These are phyloP conservation scores for Vararia minispora DNA, from an alignment of 768 basidiomycete genomes.

Conservation along the genomic window DNA sequence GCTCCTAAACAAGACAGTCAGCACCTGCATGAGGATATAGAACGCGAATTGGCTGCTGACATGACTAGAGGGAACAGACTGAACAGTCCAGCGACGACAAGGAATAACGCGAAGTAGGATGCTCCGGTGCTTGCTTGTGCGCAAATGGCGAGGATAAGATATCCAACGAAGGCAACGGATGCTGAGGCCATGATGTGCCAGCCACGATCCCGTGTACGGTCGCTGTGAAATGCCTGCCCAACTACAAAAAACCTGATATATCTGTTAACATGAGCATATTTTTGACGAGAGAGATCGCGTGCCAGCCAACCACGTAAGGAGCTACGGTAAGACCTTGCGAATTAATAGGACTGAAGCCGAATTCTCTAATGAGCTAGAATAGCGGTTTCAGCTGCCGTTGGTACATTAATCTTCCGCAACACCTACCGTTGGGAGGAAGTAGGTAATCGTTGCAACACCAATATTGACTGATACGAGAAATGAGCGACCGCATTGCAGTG, in stretches of 20 bases:
- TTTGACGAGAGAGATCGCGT: too few species aligned
- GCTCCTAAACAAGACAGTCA: conserved; percentile 26
- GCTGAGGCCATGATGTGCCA: conserved; percentile 44
- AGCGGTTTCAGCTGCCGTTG: not conserved
- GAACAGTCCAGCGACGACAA: conserved; percentile 43
- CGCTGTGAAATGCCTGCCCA: conserved; percentile 44
- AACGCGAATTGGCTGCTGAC: conserved; percentile 28
- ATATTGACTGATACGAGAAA: not conserved
- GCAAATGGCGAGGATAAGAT: conserved; percentile 40
- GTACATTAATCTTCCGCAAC: not conserved
- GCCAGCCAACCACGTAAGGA: conserved; percentile 45
- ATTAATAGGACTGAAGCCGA: conserved; percentile 45
- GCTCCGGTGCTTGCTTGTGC: conserved; percentile 41
- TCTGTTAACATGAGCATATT: too few species aligned
- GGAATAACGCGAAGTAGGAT: conserved; percentile 45
- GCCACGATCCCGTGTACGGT: conserved; percentile 40
- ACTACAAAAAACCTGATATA: conserved; percentile 45
- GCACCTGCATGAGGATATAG: not conserved
- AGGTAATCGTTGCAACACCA: conserved; percentile 1
- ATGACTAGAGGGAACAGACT: conserved; percentile 49
- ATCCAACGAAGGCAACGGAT: conserved; percentile 36
- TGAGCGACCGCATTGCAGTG: not conserved
- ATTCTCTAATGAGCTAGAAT: conserved; percentile 36
- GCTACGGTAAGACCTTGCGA: conserved; percentile 50
- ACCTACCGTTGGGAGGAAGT: not conserved